Evolutionary conservation across 1,284 basidiomycete genomes (phyloP).

Genomic region (Naganishia albida): DNA sequence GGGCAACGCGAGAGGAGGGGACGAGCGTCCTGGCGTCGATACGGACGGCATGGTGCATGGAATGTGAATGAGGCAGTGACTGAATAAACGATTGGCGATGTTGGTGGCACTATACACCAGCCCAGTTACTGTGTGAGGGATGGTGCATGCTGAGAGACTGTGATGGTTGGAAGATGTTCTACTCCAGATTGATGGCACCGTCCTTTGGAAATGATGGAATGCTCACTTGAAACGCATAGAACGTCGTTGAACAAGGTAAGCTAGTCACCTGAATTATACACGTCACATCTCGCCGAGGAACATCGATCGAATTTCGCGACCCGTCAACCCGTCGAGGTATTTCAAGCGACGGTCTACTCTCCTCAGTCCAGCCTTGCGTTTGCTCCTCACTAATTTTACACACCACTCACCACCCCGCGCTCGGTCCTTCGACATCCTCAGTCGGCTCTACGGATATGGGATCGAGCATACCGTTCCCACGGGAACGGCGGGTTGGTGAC

Average conservation of each 20-base stretch:
- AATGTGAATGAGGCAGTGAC: background rate
- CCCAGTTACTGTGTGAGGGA: background rate
- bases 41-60: background rate
- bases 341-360: background rate
- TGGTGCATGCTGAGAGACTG: background rate
- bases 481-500: conserved; percentile 13
- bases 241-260: background rate
- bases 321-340: background rate
- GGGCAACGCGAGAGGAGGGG: conserved; percentile 36
- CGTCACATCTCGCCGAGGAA: background rate
- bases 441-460: conserved; percentile 4
- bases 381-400: conserved; percentile 29
- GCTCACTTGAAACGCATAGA: conserved; percentile 25
- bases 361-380: background rate
- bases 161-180: background rate
- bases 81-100: background rate
- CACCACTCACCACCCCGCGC: conserved; percentile 20
- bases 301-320: too few relatives aligned
- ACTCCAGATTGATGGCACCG: background rate
- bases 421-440: conserved; percentile 1
- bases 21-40: too few relatives aligned
- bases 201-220: background rate
- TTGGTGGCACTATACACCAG: background rate
- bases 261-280: background rate
- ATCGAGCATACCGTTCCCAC: conserved; percentile 16